Base-by-base conservation (phyloP, 345 rosid genomes). In the Hypericum perforatum region DNA sequence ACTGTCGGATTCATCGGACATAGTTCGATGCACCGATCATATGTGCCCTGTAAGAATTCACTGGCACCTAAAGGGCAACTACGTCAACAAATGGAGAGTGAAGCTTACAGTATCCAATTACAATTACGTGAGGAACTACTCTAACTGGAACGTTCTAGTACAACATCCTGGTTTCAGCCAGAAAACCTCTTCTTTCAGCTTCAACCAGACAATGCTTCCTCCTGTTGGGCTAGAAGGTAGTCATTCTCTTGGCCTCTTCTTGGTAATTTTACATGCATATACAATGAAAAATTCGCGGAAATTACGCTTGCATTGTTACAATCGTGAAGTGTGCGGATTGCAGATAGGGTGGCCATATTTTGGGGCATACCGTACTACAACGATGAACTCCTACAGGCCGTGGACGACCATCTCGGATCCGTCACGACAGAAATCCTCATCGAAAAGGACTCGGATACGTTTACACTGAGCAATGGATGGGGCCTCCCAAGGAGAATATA, bases 81-180 rank as follows among this genome's bases (percentile, higher is more conserved):
- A 79, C 39, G 14, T 61, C 38, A 64, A 57, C 43, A 65, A 71
- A 5, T 77, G 85, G 85, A 74, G 73, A 49, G 74, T 79, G 52
- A 79, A 82, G 52, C 58, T 79, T 11, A 77, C 80, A 3, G 57
- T 77, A 41, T 77, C 82, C 9, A 79, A 74, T 71, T 74, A 71
- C 45, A 74, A 79, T 39, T 72, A 73, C 15, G 52, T 55, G 41
- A 77, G 68, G 63, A 82, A 72, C 60, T 79, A 77, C 62, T 58
- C 82, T 6, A 51, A 74, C 62, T 82, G 90, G 86, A 77, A 79
- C 66, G 68, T 77, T 14, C 22, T 76, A 16, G 72, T 71, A 52
- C 83, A 82, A 41, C 90, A 77, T 64, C 84, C 82, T 5, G 76
- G 78, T 57, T 80, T 83, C 58, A 62, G 54, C 39, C 76, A 72